Evolutionary conservation across 495 filamentous ascomycete species (phyloP), one percentile per base, ranked within the genome.

Genomic region (Bryoglossum gracile): DNA sequence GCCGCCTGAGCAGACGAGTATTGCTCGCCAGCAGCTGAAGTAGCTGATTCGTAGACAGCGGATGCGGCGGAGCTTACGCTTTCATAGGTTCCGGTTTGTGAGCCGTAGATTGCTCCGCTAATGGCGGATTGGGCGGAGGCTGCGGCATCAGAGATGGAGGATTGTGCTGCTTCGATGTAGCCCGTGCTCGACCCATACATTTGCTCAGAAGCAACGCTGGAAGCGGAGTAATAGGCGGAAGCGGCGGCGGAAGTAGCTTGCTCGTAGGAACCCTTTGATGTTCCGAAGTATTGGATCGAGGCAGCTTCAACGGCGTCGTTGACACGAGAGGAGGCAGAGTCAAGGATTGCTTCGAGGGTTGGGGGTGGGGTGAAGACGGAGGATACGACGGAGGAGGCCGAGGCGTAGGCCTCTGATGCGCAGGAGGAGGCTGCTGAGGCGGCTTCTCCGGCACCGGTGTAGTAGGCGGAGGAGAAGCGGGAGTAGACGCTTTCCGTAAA

Each of bases 401-500:
- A 74, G 10, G 66, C 71, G 50, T 82, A 82, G 11, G 68, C 73
- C 39, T 80, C 74, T 36, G 63, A 69, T n/a, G 72, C 73, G 40
- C 73, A 75, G 50, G 72, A 77, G 4, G 74, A 77, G 5, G 73
- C 76, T 19, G 72, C 71, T 1, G 76, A 72, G 3, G 71, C 62
- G 11, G 60, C 65, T 11, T 60, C 55, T 25, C 59, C 61, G 45
- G 56, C 22, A 37, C 65, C 23, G 71, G 77, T 57, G 26, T 49
- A 55, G 37, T 81, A 79, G 0, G 81, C 86, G 2, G 76, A 78
- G 25, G 72, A 74, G 4, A 95, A 73, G 17, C 83, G 76, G 46
- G 69, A 80, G 68, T 89, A 76, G 0, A 90, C 83, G 48, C 82
- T 86, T 54, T 95, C 87, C 0, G 84, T 87, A 57, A 87, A 95